Base-by-base conservation (phyloP, 176 grass and related monocot genomes). In the Triticum timopheevii region DNA sequence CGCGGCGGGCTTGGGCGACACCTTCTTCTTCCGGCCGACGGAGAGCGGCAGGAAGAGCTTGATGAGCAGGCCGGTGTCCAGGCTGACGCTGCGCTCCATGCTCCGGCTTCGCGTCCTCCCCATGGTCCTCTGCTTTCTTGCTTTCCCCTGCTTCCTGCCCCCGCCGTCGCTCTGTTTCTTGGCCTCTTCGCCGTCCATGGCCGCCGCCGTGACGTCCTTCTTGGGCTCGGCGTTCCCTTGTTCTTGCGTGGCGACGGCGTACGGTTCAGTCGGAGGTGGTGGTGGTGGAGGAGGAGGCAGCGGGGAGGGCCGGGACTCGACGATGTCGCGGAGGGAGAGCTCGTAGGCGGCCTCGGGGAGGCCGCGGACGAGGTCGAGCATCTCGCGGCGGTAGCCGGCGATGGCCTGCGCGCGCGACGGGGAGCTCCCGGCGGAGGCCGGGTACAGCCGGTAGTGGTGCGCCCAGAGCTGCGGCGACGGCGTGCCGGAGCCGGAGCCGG, bases 241-340 rank as follows among this genome's bases (percentile, higher is more conserved):
- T n/a, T 4, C 30, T 56, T 30, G 52, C 22, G 10, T 16, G 40
- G 24, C 2, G 17, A 68, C 17, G 40, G 23, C 7, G 12, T 11
- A 20, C 10, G 22, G 59, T 27, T 50, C 24, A 5, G 72, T 1
- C 72, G 39, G 70, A 1, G 83, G 72, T 0, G 39, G 70, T 0
- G 72, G 83, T 0, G 44, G 76, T 7, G 50, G 76, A 23, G 50
- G 72, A 30, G 73, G 27, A 7, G 65, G 40, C 22, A 75, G 65
- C 7, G 70, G 11, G 9, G n/a, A 7, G 17, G 6, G 12, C 59
- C 73, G 80, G 67, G 65, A 20, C 76, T 95, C 93, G 66, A 98
- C 96, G 78, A 98, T 91, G 89, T 98, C 96, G 54, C 91, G 93
- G 76, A 98, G 90, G 8, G 96, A 89, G 73, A 98, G 92, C 88